Conservation (phyloP, 768 basidiomycete species). For the Suillus discolor region DNA sequence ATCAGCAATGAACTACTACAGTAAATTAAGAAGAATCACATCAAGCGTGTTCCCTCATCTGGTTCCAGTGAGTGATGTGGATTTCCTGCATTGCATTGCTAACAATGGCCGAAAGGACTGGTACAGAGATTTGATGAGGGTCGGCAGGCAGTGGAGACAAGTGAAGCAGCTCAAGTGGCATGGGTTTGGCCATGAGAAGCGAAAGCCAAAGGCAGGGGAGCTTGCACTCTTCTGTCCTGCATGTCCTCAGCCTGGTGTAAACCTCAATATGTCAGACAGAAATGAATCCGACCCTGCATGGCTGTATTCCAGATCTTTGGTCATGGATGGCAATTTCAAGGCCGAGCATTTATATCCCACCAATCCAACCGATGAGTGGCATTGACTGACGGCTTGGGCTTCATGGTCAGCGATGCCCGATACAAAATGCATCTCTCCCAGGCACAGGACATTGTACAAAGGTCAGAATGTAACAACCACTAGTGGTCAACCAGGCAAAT, state of each 20-base stretch:
- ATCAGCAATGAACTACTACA: constrained; percentile 13
- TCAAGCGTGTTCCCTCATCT: too few relatives aligned
- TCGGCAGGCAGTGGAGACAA: background rate
- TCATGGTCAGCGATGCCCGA: constrained; percentile 21
- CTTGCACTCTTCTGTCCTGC: constrained; percentile 1
- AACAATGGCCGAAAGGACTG: background rate
- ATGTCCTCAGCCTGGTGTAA: constrained; percentile 9
- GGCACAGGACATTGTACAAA: too few relatives aligned
- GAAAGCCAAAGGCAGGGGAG: constrained; percentile 1
- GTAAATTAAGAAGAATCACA: too few relatives aligned
- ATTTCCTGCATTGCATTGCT: background rate
- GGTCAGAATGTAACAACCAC: too few relatives aligned
- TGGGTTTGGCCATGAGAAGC: background rate
- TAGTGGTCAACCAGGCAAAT: too few relatives aligned
- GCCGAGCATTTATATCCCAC: constrained; percentile 20
- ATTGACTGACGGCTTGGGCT: constrained; percentile 12
- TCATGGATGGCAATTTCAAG: constrained; percentile 17
- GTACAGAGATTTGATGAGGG: background rate
- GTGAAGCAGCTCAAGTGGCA: too few relatives aligned
- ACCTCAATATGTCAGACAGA: background rate
- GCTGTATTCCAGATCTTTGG: background rate
- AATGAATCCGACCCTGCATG: background rate
- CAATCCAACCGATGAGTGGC: constrained; percentile 20
- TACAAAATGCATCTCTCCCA: too few relatives aligned
- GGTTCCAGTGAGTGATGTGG: too few relatives aligned